phyloP scores from a whole-genome alignment of 148 eudicot genomes.

The Silene uniflora region DNA sequence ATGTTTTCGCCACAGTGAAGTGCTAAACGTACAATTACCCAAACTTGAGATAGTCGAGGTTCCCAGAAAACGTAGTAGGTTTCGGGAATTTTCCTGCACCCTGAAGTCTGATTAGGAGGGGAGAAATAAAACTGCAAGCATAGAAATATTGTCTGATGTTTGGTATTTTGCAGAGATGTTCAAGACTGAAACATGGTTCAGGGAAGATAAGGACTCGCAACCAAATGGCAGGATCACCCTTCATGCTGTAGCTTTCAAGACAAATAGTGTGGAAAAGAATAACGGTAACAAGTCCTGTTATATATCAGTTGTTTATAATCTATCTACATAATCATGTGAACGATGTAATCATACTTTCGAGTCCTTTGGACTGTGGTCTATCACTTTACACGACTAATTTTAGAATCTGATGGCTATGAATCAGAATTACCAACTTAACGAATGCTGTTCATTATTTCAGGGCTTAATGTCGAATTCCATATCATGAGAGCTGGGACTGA shows the following conservation, averaged over 20 bases:
- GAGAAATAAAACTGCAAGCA: neutral
- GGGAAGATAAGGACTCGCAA: slow-evolving; percentile 68
- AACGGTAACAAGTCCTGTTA: slow-evolving; percentile 47
- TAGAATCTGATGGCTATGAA: neutral
- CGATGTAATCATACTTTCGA: neutral
- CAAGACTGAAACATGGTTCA: slow-evolving; percentile 69
- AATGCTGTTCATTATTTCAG: slow-evolving; percentile 35
- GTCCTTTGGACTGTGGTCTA: neutral
- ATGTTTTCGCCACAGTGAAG: neutral
- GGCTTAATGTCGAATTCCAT: slow-evolving; percentile 64
- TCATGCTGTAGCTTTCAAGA: slow-evolving; percentile 85
- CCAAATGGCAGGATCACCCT: slow-evolving; percentile 61
- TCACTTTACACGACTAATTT: too few species aligned
- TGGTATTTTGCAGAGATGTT: slow-evolving; percentile 49
- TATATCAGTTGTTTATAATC: too few species aligned
- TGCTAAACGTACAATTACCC: too few species aligned
- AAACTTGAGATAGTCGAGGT: too few species aligned
- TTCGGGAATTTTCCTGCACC: neutral
- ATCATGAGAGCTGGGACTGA: slow-evolving; percentile 70
- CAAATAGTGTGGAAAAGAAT: slow-evolving; percentile 64
- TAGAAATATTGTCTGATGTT: neutral
- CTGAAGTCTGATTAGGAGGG: too few species aligned
- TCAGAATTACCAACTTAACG: neutral
- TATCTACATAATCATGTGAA: neutral
- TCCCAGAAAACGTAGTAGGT: neutral